phyloP scores from a whole-genome alignment of 768 basidiomycete genomes.

The Phylloporus arenicola region DNA sequence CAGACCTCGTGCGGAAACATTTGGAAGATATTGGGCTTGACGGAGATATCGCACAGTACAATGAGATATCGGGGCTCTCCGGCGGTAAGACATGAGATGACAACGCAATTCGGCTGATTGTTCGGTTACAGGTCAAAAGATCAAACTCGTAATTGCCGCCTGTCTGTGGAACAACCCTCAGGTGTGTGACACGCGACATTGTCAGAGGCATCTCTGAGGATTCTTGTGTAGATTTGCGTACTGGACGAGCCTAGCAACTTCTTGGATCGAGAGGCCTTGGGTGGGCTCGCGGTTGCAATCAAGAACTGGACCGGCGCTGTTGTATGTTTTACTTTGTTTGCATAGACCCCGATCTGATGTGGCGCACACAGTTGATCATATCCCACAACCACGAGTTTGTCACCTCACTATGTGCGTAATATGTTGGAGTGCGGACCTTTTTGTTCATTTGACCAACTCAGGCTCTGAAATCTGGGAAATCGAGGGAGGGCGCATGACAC shows the following conservation, averaged over 20 bases:
- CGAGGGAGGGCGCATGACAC: conserved; percentile 76
- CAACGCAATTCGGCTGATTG: conserved; percentile 8
- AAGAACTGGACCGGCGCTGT: conserved; percentile 92
- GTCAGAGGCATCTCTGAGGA: conserved; percentile 4
- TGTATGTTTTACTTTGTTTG: conserved; percentile 34
- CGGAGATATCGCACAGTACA: conserved; percentile 97
- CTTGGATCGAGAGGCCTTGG: conserved; percentile 92
- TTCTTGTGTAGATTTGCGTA: conserved; percentile 52
- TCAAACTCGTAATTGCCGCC: conserved; percentile 92
- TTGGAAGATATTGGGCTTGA: conserved; percentile 94
- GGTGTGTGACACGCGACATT: conserved; percentile 35
- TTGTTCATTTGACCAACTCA: conserved; percentile 26
- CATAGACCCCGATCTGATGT: conserved; percentile 14
- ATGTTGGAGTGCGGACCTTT: conserved; percentile 4
- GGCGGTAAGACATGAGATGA: conserved; percentile 54
- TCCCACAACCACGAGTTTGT: conserved; percentile 94
- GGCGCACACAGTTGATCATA: conserved; percentile 70
- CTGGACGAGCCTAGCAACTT: conserved; percentile 95
- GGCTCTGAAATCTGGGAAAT: conserved; percentile 95
- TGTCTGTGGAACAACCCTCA: conserved; percentile 97
- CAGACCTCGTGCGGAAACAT: conserved; percentile 80
- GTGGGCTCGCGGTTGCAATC: conserved; percentile 92
- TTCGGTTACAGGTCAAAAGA: conserved; percentile 73
- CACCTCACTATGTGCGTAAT: conserved; percentile 64
- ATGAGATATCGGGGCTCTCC: conserved; percentile 90